These are phyloP conservation scores for Phaffomyces antillensis DNA, from an alignment of 805 yeast species.

Conservation along the genomic window DNA sequence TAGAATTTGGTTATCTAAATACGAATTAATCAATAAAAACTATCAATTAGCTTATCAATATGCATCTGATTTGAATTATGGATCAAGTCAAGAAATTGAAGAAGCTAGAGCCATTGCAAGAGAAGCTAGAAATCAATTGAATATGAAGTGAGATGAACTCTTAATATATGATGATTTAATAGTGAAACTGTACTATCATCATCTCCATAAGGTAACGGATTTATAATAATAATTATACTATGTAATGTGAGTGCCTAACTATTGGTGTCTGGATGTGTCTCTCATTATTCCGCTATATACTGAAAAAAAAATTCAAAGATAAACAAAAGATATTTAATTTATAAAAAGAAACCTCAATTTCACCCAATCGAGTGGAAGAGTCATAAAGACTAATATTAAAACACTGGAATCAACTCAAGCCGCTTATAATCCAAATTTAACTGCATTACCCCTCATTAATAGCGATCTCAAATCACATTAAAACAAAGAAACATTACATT, in stretches of 20 bases:
- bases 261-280: not conserved
- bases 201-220: too few relatives aligned
- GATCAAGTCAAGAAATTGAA: conserved; percentile 80
- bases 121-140: conserved; percentile 58
- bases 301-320: not conserved
- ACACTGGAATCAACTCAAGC: too few relatives aligned
- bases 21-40: conserved; percentile 47
- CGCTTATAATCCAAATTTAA: too few relatives aligned
- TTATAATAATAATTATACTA: too few relatives aligned
- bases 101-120: conserved; percentile 82
- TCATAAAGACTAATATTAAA: too few relatives aligned
- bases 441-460: not conserved
- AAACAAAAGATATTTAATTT: not conserved
- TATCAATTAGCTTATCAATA: conserved; percentile 65
- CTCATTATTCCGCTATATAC: not conserved
- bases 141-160: conserved; percentile 14
- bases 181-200: not conserved
- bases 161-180: not conserved
- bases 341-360: not conserved
- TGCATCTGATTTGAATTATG: conserved; percentile 64
- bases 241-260: too few relatives aligned
- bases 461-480: not conserved
- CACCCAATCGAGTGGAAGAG: too few relatives aligned
- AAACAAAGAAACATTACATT: not conserved
- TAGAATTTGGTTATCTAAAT: conserved; percentile 76